Base-by-base conservation (phyloP, 257 asterid species). In the Scutellaria barbata region DNA sequence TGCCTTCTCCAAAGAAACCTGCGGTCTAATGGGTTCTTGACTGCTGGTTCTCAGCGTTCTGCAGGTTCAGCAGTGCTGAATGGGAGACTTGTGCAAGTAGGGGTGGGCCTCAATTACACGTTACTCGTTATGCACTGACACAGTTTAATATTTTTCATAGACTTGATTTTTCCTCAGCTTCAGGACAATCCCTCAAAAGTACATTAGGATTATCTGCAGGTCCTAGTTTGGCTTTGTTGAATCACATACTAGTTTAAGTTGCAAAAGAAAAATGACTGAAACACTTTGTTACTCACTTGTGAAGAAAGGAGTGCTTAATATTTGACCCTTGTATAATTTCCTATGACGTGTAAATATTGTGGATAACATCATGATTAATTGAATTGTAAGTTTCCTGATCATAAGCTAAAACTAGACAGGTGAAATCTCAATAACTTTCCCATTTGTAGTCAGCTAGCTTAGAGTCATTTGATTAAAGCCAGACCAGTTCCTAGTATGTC, bases 1-100 rank as follows among this genome's bases (percentile, higher is more conserved):
- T 92, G 98, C 79, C 95, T 95, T 66, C 87, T 95, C 70, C 99
- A 95, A 84, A 90, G 90, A 81, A 92, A 92, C 71, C 83, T 89
- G 79, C 92, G 92, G 69, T 84, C 96, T 53, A 95, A 75, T 83
- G 99, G 98, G 72, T 92, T 92, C 80, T 67, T 88, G 76, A 77
- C 84, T 80, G 77, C 90, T 65, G 81, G 85, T 79, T 80, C 96
- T 80, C 96, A 86, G 76, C 95, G 96, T 68, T 84, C 96, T 72
- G 90, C 81, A 12, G 90, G 95, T 46, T 86, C 90, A 58, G 59
- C 86, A 42, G 96, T 92, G 66, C n/a, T 82, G 70, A 92, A 87
- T 80, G 98, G 98, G 73, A 88, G 89, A 76, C 80, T 80, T 67
- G 59, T 68, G 37, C 96, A 92, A 50, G 99, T 95, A 88, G 83